Evolutionary conservation across 805 yeast genomes (phyloP), one percentile per base, ranked within the genome.

Genomic region (Saccharomycodes ludwigii): DNA sequence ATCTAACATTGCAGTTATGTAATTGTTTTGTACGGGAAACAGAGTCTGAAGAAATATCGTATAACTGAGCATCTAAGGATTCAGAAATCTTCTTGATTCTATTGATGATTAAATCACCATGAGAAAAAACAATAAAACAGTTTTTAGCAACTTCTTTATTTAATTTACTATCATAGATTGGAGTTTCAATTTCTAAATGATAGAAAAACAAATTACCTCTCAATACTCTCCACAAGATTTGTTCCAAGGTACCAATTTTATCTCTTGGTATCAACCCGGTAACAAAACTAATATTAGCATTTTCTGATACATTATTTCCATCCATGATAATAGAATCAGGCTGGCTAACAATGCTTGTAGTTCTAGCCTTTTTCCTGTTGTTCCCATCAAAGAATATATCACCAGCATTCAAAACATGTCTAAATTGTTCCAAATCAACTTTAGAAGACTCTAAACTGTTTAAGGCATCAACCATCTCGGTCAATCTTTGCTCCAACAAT

Each of bases 181-280:
- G 65, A 40, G 69, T 71, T 1, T 61, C 56, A 36, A 77, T 59
- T 44, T 73, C 81, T 25, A 66, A 60, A 28, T 72, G 63, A 37
- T 70, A 70, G 48, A 76, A 68, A 47, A 64, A 74, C 44, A 78
- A 62, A 45, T 78, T 78, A 53, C 85, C 85, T 56, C 85, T 68
- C 43, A 77, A 62, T 10, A 68, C 73, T 59, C 86, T 68, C 85
- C 85, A 78, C 36, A 78, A 57, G 35, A 78, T 75, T 48, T 71
- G 75, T 47, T 77, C 79, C 41, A 78, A 59, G n/a, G 70, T 57
- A 11, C 55, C 61, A 22, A 74, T 64, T 44, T 76, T 77, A 12
- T 63, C 70, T 44, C 81, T 66, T 31, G 70, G 59, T 33, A 78
- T 72, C 12, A 75, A 76, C 48, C 85, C 86, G 8, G 81, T 62